Conservation (phyloP, 2,329 filamentous ascomycete species). For the Verticillium klebahnii region DNA sequence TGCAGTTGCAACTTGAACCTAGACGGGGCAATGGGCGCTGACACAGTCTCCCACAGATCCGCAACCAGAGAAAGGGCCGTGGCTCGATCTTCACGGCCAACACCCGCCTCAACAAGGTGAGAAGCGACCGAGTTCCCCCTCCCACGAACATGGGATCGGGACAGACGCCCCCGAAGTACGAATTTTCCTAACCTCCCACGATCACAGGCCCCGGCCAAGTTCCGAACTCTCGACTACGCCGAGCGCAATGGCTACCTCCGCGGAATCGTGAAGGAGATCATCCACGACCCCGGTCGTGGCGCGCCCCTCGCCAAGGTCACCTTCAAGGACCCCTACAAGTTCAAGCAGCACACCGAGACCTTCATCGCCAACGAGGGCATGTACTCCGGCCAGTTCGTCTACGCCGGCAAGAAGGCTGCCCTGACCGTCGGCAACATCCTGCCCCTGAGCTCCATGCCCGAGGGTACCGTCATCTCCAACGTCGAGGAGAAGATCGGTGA, state of each 20-base stretch:
- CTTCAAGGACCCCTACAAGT: slow-evolving; percentile 98
- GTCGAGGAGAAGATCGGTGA: slow-evolving; percentile 99
- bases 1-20: background rate
- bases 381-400: slow-evolving; percentile 99
- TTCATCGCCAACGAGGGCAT: slow-evolving; percentile 99
- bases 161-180: slow-evolving; percentile 4
- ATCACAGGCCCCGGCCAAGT: slow-evolving; percentile 58
- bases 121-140: slow-evolving; percentile 52
- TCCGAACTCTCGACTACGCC: slow-evolving; percentile 93
- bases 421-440: slow-evolving; percentile 98
- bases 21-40: background rate
- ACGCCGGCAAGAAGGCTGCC: slow-evolving; percentile 97
- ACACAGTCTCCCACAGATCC: slow-evolving; percentile 40
- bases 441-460: slow-evolving; percentile 87
- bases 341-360: slow-evolving; percentile 96
- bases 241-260: slow-evolving; percentile 97
- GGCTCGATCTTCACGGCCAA: slow-evolving; percentile 64
- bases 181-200: slow-evolving; percentile 5
- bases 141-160: background rate
- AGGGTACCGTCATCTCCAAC: slow-evolving; percentile 99
- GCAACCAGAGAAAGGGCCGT: slow-evolving; percentile 61
- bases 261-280: slow-evolving; percentile 97
- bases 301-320: slow-evolving; percentile 93
- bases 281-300: slow-evolving; percentile 98
- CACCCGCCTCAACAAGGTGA: slow-evolving; percentile 88